Conservation (phyloP, 1,284 basidiomycete species). For the Polyporus tsugae region DNA sequence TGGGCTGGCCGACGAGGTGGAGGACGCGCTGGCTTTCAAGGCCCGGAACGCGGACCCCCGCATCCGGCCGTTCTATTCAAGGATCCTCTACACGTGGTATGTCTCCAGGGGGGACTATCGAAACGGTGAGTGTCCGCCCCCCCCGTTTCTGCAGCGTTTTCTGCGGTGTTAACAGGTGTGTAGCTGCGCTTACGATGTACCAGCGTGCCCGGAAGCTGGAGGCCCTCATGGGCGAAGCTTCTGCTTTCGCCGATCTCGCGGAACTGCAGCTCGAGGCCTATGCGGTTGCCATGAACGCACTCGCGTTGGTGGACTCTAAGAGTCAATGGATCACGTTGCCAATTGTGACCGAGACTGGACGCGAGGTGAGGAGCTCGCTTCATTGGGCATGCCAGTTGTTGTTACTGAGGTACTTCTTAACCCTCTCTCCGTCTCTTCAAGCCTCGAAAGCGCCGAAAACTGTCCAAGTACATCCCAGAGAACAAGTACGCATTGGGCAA, state of each 20-base stretch:
- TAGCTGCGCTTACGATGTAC: conserved; percentile 94
- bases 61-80: conserved; percentile 86
- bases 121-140: conserved; percentile 67
- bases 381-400: conserved; percentile 10
- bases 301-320: conserved; percentile 83
- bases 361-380: conserved; percentile 45
- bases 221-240: conserved; percentile 58
- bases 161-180: conserved; percentile 18
- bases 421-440: conserved; percentile 34
- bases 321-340: conserved; percentile 87
- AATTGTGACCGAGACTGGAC: conserved; percentile 50
- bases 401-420: conserved; percentile 7
- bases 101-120: conserved; percentile 87
- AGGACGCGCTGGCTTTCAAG: conserved; percentile 91
- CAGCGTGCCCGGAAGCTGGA: conserved; percentile 87
- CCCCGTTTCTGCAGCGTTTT: conserved; percentile 25
- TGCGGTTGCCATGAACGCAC: conserved; percentile 88
- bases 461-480: conserved; percentile 84
- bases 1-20: conserved; percentile 88
- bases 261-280: conserved; percentile 86
- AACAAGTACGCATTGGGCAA: conserved; percentile 68
- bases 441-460: conserved; percentile 73
- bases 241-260: conserved; percentile 65
- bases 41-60: conserved; percentile 94
- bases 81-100: conserved; percentile 96